Evolutionary conservation across 495 filamentous ascomycete genomes (phyloP).

Genomic region (Annulohypoxylon stygium): DNA sequence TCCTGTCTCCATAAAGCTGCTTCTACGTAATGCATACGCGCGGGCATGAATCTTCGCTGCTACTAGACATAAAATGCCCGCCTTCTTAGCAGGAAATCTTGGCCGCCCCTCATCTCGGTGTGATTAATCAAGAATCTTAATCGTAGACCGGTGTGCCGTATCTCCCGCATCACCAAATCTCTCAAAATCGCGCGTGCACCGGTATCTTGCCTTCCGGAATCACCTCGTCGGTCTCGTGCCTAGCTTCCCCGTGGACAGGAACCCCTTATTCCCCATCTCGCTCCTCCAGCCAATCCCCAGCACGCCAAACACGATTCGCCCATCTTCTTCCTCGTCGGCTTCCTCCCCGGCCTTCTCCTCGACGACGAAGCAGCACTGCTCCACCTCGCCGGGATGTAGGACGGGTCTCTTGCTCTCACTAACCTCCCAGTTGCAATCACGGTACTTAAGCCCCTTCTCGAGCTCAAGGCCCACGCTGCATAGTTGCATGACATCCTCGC

Average conservation of each 20-base stretch:
- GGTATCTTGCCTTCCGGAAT: background rate
- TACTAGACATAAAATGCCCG: background rate
- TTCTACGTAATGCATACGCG: background rate
- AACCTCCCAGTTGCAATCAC: constrained; percentile 66
- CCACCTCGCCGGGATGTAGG: constrained; percentile 85
- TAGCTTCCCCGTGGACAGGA: constrained; percentile 87
- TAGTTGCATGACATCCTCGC: constrained; percentile 73
- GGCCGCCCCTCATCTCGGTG: background rate
- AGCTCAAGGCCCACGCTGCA: constrained; percentile 67
- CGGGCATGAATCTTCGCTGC: background rate
- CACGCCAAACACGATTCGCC: constrained; percentile 78
- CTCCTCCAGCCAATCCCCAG: constrained; percentile 89
- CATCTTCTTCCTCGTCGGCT: constrained; percentile 66
- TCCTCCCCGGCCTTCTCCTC: constrained; percentile 71
- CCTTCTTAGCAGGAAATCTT: background rate
- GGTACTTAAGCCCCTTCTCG: constrained; percentile 61
- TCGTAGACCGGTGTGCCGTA: background rate
- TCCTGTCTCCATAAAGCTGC: background rate
- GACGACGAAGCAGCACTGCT: constrained; percentile 91
- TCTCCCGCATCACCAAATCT: background rate
- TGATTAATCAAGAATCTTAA: background rate
- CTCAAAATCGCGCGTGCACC: background rate
- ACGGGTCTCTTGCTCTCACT: constrained; percentile 67
- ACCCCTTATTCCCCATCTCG: constrained; percentile 90
- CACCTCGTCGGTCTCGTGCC: constrained; percentile 60